phyloP scores from a whole-genome alignment of 106 monocot genomes.

The Dioscorea alata region DNA sequence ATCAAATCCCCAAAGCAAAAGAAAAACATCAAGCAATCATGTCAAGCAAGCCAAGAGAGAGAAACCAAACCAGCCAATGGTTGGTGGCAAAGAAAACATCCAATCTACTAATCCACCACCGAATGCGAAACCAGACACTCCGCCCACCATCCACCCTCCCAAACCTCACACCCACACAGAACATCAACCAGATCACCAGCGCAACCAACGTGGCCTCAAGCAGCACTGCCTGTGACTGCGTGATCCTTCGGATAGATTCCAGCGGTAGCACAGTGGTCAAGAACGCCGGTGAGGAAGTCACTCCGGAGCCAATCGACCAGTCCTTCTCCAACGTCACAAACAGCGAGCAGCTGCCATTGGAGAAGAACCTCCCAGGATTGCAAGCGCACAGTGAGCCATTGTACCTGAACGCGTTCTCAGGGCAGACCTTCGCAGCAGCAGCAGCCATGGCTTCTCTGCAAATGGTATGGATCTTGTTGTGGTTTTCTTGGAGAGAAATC shows the following conservation, averaged over 20 bases:
- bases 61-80: conserved; percentile 56
- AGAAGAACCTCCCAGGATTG: conserved; percentile 43
- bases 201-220: conserved; percentile 40
- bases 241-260: conserved; percentile 51
- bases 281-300: conserved; percentile 27
- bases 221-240: conserved; percentile 65
- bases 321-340: conserved; percentile 18
- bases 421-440: conserved; percentile 18
- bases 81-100: conserved; percentile 49
- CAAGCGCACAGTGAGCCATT: conserved; percentile 58
- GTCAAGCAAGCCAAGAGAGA: neutral
- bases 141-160: conserved; percentile 27
- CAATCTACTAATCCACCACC: conserved; percentile 80
- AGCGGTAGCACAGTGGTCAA: conserved; percentile 48
- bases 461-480: too few species aligned
- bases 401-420: conserved; percentile 40
- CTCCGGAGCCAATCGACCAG: conserved; percentile 25
- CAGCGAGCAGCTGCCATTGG: conserved; percentile 18
- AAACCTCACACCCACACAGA: conserved; percentile 52
- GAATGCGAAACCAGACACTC: conserved; percentile 47
- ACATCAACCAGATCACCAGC: conserved; percentile 52
- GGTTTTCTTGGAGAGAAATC: too few species aligned
- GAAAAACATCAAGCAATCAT: neutral
- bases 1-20: neutral
- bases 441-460: too few species aligned